Evolutionary conservation across 495 filamentous ascomycete genomes (phyloP).

Genomic region (Xylaria acuta): DNA sequence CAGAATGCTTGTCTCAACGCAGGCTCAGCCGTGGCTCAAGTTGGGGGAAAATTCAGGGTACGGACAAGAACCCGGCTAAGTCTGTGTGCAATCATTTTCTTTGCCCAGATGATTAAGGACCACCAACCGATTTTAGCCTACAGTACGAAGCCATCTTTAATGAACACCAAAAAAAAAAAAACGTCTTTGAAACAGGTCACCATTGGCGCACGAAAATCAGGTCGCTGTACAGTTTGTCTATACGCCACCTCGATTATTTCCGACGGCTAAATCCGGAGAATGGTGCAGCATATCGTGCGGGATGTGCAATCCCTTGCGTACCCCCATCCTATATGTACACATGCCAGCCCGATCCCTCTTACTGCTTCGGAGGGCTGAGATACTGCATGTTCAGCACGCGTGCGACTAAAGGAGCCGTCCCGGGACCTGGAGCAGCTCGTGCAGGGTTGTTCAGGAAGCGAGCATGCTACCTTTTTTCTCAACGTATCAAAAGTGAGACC

Average conservation of each 20-base stretch:
- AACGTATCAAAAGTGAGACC: slow-evolving; percentile 8
- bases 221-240: not conserved
- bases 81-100: not conserved
- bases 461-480: slow-evolving; percentile 4
- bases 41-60: not conserved
- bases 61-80: not conserved
- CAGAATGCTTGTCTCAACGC: not conserved
- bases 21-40: slow-evolving; percentile 1
- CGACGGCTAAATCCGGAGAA: slow-evolving; percentile 26
- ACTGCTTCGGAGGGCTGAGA: slow-evolving; percentile 9
- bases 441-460: slow-evolving; percentile 10
- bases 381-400: slow-evolving; percentile 4
- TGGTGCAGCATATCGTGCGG: not conserved
- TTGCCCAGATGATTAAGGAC: not conserved
- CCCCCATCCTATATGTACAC: not conserved
- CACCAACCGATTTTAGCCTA: not conserved
- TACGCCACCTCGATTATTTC: slow-evolving; percentile 22
- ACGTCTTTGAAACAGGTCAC: not conserved
- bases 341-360: slow-evolving; percentile 9
- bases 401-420: not conserved
- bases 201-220: not conserved
- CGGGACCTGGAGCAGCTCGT: slow-evolving; percentile 10
- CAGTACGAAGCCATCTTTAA: not conserved
- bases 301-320: not conserved
- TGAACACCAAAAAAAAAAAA: not conserved